Evolutionary conservation across 2,329 filamentous ascomycete species (phyloP).

Genomic region (Dissoconium aciculare): DNA sequence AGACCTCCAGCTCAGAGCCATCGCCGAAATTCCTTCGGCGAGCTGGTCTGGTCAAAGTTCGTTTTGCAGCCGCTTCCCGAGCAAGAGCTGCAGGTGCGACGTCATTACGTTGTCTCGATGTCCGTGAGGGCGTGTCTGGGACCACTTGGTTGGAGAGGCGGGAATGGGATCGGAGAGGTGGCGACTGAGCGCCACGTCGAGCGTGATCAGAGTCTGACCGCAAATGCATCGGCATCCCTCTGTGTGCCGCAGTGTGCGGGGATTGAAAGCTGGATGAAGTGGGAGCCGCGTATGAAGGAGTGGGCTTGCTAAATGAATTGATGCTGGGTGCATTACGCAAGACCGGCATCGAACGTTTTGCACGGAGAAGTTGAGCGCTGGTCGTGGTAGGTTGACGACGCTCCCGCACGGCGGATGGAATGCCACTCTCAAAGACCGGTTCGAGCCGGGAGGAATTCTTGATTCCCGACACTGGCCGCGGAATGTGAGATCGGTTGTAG

Average conservation of each 20-base stretch:
- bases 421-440: conserved; percentile 81
- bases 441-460: conserved; percentile 54
- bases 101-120: conserved; percentile 23
- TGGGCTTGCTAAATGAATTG: conserved; percentile 45
- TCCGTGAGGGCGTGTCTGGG: conserved; percentile 36
- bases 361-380: conserved; percentile 39
- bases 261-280: conserved; percentile 59
- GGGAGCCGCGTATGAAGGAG: conserved; percentile 64
- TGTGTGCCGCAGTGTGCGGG: conserved; percentile 61
- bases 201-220: conserved; percentile 67
- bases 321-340: conserved; percentile 32
- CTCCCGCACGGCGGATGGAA: conserved; percentile 50
- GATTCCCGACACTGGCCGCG: conserved; percentile 49
- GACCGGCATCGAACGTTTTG: conserved; percentile 46
- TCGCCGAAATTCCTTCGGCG: conserved; percentile 68
- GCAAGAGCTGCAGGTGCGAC: conserved; percentile 36
- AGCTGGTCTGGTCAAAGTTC: conserved; percentile 59
- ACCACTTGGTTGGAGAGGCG: conserved; percentile 34
- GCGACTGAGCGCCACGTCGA: conserved; percentile 28
- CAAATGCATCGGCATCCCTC: conserved; percentile 46
- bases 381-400: conserved; percentile 38
- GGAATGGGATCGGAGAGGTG: conserved; percentile 32
- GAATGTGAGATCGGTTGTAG: conserved; percentile 51
- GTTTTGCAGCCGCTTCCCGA: conserved; percentile 43
- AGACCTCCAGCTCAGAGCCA: conserved; percentile 78